Conservation (phyloP, 129 eudicot species). For the Oenanthe sinensis region DNA sequence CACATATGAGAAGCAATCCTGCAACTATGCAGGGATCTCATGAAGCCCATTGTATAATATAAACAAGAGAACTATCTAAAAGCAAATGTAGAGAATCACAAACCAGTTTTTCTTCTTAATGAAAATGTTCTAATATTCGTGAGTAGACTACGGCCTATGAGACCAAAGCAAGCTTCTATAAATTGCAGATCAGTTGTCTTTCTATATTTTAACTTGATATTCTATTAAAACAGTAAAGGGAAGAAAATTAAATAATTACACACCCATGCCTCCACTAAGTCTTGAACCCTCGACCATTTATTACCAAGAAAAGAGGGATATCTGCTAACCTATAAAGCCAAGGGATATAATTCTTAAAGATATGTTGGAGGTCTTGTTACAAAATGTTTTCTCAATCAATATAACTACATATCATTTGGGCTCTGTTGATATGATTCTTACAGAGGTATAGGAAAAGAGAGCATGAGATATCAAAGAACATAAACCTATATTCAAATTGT, state of each 20-base stretch:
- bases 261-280: no score
- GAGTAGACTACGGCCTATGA: neutral
- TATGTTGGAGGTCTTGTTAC: neutral
- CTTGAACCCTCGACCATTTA: no score
- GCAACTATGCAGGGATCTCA: neutral
- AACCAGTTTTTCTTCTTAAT: no score
- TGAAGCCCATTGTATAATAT: neutral
- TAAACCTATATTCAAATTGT: neutral
- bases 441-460: neutral
- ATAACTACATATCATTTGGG: no score
- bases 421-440: no score
- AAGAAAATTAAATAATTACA: no score
- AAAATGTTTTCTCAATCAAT: neutral
- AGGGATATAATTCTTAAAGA: neutral
- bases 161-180: neutral
- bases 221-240: neutral
- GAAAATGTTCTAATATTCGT: neutral
- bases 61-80: neutral
- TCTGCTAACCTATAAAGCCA: neutral
- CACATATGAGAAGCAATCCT: neutral
- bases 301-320: no score
- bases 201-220: neutral
- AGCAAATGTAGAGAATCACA: neutral
- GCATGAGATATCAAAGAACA: neutral
- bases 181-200: neutral